Base-by-base conservation (phyloP, 306 rosid species). In the Urtica urens region DNA sequence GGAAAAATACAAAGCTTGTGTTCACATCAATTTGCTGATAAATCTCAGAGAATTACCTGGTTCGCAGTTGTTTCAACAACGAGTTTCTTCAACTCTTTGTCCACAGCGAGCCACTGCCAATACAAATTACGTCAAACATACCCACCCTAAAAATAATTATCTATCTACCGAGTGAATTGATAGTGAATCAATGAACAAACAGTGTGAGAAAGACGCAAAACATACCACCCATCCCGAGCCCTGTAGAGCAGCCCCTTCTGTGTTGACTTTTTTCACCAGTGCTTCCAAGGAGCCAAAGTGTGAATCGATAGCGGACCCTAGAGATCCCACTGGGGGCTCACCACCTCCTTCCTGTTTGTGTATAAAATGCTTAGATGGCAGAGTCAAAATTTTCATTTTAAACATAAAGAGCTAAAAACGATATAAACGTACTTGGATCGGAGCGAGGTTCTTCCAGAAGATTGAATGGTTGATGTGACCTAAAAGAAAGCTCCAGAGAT, bases 211-310 rank as follows among this genome's bases (percentile, higher is more conserved):
- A 31, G 41, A 67, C 20, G 33, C 12, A 23, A 38, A 65, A 69
- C 83, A 57, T 74, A 92, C 99, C 93, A 86, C 99, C 99, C 99
- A 92, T 73, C 99, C 99, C 25, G 99, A 92, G 18, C 99, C 99
- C 74, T 92, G 99, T 31, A 92, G 37, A 22, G 81, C 99, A 22
- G 99, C 88, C 37, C 93, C 99, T 72, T 92, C 99, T 7, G 93
- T 69, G 33, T 67, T 90, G 31, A 82, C 30, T 64, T 74, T 85
- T 51, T 78, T 64, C 54, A 79, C 60, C 59, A 90, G 66, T 42
- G 66, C 60, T 43, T 85, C 94, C 6, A 77, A 43, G 53, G 96
- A 79, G 31, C 92, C 94, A 67, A 85, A 82, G 65, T 68, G 47
- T 2, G 74, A 57, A 59, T 90, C 99, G 43, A 90, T 85, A 44